These are phyloP conservation scores for Tetrahymena borealis DNA, from an alignment of 73 alveolate species.

Conservation along the genomic window DNA sequence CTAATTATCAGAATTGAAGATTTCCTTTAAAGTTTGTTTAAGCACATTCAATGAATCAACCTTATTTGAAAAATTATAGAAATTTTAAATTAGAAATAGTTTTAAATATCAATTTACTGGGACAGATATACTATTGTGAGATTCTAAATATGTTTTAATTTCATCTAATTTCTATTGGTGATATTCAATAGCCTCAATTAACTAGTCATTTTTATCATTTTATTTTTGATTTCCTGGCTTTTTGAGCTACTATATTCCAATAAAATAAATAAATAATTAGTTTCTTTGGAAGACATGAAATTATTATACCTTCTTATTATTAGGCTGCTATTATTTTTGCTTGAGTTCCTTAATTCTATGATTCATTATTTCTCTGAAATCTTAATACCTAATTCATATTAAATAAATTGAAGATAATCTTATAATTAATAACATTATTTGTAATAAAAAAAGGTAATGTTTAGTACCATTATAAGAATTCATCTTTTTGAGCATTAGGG, in stretches of 20 bases:
- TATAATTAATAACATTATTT: no score
- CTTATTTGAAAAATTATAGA: not conserved
- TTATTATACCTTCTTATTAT: not conserved
- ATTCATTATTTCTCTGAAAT: not conserved
- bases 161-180: not conserved
- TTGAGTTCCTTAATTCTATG: not conserved
- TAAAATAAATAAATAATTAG: not conserved
- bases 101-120: not conserved
- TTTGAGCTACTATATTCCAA: not conserved
- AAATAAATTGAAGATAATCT: no score
- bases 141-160: not conserved
- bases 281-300: not conserved
- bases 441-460: no score
- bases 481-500: not conserved
- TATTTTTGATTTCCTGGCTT: not conserved
- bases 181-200: not conserved
- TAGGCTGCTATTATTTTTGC: not conserved
- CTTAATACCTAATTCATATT: not conserved
- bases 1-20: not conserved
- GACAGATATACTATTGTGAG: not conserved
- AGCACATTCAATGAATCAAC: not conserved
- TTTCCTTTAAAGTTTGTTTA: not conserved
- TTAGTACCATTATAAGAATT: not conserved
- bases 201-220: not conserved
- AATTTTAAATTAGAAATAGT: not conserved